Evolutionary conservation across 768 basidiomycete genomes (phyloP), one percentile per base, ranked within the genome.

Genomic region (Paxillus rubicundulus): DNA sequence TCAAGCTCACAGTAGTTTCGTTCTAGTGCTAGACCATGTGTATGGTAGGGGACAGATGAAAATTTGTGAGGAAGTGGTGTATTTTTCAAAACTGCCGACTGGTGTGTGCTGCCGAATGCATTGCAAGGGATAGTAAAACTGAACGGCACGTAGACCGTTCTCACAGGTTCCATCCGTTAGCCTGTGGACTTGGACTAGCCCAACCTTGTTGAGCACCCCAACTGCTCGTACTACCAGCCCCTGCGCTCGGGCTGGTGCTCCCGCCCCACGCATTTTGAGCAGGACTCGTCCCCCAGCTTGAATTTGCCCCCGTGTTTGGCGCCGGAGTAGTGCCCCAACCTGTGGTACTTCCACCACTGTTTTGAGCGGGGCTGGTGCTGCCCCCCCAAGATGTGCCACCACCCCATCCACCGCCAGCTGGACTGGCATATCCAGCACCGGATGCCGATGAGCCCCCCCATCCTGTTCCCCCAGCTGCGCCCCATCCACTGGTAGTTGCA

Each of bases 91-190:
- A n/a, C n/a, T n/a, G n/a, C n/a, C n/a, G n/a, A n/a, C n/a, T n/a
- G n/a, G n/a, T n/a, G n/a, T n/a, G n/a, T n/a, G n/a, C n/a, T n/a
- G n/a, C n/a, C n/a, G n/a, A n/a, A n/a, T n/a, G n/a, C n/a, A n/a
- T n/a, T n/a, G n/a, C n/a, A n/a, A n/a, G n/a, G 7, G 4, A n/a
- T 9, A n/a, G 27, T 14, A 41, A 41, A 8, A 21, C 33, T 4
- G 5, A 39, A 40, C 20, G 16, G 33, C 18, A 18, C 14, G 41
- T 10, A 51, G 37, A 39, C 16, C 9, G 16, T 8, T 13, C 9
- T 64, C 45, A 70, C 27, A 72, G 43, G 50, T 75, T 81, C 83
- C 83, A 85, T 16, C 82, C 82, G 58, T 78, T 79, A 16, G 79
- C 61, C 48, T 77, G 78, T 50, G 67, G 79, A 34, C 57, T 72